These are phyloP conservation scores for Gynochthodes officinalis DNA, from an alignment of 257 asterid species.

Conservation along the genomic window DNA sequence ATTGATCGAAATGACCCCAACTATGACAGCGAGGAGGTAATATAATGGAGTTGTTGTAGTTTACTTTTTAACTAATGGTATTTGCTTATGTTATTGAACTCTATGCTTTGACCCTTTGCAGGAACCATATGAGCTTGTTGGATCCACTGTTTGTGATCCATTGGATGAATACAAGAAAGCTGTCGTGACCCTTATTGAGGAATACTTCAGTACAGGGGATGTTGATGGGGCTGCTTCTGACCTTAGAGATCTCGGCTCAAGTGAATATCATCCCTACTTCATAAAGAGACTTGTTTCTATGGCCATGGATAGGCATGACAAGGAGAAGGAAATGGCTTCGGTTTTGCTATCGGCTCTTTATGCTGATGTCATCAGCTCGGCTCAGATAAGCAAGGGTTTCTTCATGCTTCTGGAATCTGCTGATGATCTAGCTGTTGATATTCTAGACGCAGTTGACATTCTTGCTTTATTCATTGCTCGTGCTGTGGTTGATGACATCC, in stretches of 20 bases:
- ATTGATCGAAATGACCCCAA: slow-evolving; percentile 88
- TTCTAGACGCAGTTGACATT: slow-evolving; percentile 85
- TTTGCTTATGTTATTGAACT: background rate
- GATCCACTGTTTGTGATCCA: slow-evolving; percentile 59
- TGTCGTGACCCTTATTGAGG: slow-evolving; percentile 82
- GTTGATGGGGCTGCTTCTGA: slow-evolving; percentile 84
- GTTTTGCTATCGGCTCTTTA: slow-evolving; percentile 90
- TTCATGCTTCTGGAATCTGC: slow-evolving; percentile 86
- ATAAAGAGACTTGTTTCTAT: slow-evolving; percentile 87
- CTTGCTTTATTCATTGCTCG: slow-evolving; percentile 87
- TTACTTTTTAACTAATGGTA: background rate
- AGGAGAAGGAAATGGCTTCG: slow-evolving; percentile 99
- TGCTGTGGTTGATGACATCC: slow-evolving; percentile 93
- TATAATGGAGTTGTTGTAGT: background rate
- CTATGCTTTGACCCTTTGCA: slow-evolving; percentile 22
- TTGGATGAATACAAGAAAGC: slow-evolving; percentile 76
- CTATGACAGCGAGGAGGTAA: slow-evolving; percentile 96
- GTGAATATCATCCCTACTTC: slow-evolving; percentile 88
- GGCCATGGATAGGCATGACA: slow-evolving; percentile 94
- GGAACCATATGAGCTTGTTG: slow-evolving; percentile 97
- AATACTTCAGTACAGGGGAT: slow-evolving; percentile 85
- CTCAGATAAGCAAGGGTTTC: slow-evolving; percentile 82
- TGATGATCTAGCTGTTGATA: slow-evolving; percentile 89
- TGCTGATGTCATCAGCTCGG: slow-evolving; percentile 68
- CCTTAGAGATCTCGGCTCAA: slow-evolving; percentile 76